Evolutionary conservation across 176 grass and related monocot genomes (phyloP), one percentile per base, ranked within the genome.

Genomic region (Melocanna baccifera): DNA sequence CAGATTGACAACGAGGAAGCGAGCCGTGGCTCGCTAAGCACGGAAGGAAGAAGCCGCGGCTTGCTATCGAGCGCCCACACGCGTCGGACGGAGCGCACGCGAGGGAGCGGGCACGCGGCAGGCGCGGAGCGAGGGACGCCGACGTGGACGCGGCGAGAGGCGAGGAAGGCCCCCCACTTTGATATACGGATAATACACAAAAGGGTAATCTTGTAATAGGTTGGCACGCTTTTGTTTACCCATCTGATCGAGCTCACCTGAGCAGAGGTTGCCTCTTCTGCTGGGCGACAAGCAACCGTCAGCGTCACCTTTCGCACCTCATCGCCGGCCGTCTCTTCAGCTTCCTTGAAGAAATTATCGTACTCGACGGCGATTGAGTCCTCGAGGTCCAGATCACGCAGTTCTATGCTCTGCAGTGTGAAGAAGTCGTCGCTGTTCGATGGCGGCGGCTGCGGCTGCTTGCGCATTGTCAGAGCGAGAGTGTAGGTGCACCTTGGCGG

Each of bases 221-320:
- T 45, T 45, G 42, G 11, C 2, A 45, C 12, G 42, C 42, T 45
- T 45, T 45, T 45, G 10, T 12, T 45, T 45, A 45, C 42, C 12
- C 11, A 12, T 12, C 62, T 91, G 81, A 57, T 90, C 77, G 9
- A 6, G 25, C 51, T 71, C 42, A 71, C 69, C 42, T 71, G 69
- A 71, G 26, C n/a, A 70, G 40, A 70, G 5, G n/a, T 39, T 25
- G 22, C 23, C 23, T 45, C 40, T 43, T 11, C 40, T 45, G 6
- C 3, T 25, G 37, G 12, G 5, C 13, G 37, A 4, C 39, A 42
- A 45, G 67, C 22, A 45, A 70, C 22, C 4, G 0, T 0, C n/a
- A 70, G 9, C 6, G 41, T 43, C 5, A 0, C 67, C 68, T 71
- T 23, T 46, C 1, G 7, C 64, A 81, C n/a, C 19, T 81, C 22